Base-by-base conservation (phyloP, 352 stramenopile genomes). In the Phytophthora pluvialis region DNA sequence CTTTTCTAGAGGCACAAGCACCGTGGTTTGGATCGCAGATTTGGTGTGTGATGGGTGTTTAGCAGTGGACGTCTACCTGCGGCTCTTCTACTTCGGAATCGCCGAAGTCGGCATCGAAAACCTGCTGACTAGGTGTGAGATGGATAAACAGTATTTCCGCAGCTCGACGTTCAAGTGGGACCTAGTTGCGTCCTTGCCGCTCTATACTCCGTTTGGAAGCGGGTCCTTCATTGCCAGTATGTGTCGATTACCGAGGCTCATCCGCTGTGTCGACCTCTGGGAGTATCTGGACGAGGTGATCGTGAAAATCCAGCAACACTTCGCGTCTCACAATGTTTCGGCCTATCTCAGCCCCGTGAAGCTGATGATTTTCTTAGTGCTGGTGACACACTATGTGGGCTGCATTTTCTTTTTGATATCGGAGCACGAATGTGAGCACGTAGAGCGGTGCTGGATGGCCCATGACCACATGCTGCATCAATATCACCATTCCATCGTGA, bases 391-490 rank as follows among this genome's bases (percentile, higher is more conserved):
- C 46, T 85, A 73, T 54, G 63, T 77, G 1, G 85, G 73, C 6
- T 91, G 81, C 35, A 77, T 90, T 7, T 93, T 91, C 65, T 90
- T 91, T 49, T 77, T 77, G 55, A 81, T 91, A 40, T 93, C 83
- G 0, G 80, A 93, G 13, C 51, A 77, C 9, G 80, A 91, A 29
- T 91, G 79, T 38, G 26, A 63, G 2, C 36, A 78, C 5, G 59
- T 78, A 16, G 60, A 55, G 0, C 61, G 70, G 11, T 93, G 80
- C 35, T 94, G 86, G 86, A 75, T 93, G 32, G 46, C 61, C 7
- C 72, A 85, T 32, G 84, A 94, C 44, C 72, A 81, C 21, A 50
- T 94, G 12, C 58, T 94, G 11, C 75, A 92, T n/a, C 55, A 78
- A 43, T 89, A 92, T 60, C 63, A 90, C 40, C 50, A 83, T n/a